A percentile compares a stretch with the other conserved stretches of the same genome.
Evolutionary conservation across 331 rosid species (phyloP).

Genomic region (Arachis monticola): DNA sequence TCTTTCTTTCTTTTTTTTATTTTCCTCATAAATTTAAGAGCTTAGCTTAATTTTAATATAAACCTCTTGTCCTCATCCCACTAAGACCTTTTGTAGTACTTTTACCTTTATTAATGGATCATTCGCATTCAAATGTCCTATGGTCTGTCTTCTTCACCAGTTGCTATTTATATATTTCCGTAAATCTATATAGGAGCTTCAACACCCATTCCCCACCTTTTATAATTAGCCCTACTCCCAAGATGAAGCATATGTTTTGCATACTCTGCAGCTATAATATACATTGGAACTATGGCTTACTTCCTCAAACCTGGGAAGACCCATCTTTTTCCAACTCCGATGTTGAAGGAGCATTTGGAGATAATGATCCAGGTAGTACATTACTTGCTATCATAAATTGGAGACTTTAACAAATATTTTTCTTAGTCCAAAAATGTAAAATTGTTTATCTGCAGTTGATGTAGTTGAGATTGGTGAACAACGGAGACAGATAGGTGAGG

Average conservation of each 20-base stretch:
- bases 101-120: too few species aligned
- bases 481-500: constrained; percentile 75
- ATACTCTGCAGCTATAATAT: constrained; percentile 75
- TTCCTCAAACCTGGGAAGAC: constrained; percentile 99
- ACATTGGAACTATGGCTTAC: constrained; percentile 97
- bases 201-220: neutral
- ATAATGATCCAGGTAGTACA: constrained; percentile 89
- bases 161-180: too few species aligned
- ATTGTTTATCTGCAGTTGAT: constrained; percentile 67
- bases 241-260: constrained; percentile 27
- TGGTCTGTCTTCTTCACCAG: too few species aligned
- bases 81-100: too few species aligned
- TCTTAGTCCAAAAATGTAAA: constrained; percentile 1
- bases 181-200: constrained; percentile 24
- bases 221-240: neutral
- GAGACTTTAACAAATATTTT: constrained; percentile 17
- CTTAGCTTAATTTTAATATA: too few species aligned
- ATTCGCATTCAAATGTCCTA: too few species aligned
- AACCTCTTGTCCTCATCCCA: too few species aligned
- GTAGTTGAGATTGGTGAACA: constrained; percentile 93
- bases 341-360: constrained; percentile 96
- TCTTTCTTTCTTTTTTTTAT: too few species aligned
- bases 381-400: neutral
- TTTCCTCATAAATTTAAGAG: neutral
- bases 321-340: constrained; percentile 90